Base-by-base conservation (phyloP, 2,329 filamentous ascomycete species). In the Aspergillus luchuensis region DNA sequence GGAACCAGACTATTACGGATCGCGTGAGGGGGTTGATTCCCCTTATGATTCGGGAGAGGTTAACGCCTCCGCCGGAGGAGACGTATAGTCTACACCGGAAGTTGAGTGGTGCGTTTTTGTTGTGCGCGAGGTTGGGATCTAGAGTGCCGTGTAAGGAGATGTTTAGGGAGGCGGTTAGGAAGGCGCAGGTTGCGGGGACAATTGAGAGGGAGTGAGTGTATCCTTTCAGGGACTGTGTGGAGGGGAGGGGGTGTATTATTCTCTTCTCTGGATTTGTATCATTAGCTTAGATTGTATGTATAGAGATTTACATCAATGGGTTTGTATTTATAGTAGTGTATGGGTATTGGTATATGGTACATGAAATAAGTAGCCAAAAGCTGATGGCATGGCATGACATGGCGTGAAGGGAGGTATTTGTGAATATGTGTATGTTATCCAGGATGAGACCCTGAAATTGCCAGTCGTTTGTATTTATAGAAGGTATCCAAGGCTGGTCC, bases 61-160 rank as follows among this genome's bases (percentile, higher is more conserved):
- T 99, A 19, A 87, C 91, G 15, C 94, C 95, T 23, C 95, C 96
- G 23, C 95, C 95, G 0, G 96, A 99, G 79, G 95, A 99, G 82
- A 99, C 95, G 56, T 99, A 99, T 73, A 94, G 90, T 74, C 78
- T 99, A 70, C 95, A 99, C 77, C 86, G 95, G 62, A 99, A 99
- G 80, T 80, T 99, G 57, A 97, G 92, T 74, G 95, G 95, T 0
- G 96, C 95, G 0, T 99, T 99, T 74, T 78, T 99, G 71, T 82
- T 99, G 17, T 99, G 95, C 76, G 93, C 95, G 0, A 85, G 88
- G 66, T 75, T 99, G 61, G 92, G 91, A 3, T 97, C 92, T 74
- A 84, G 87, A 65, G 93, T 99, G 2, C 82, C 82, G 59, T 97
- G 94, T 69, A 86, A 89, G 64, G 87, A 90, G 61, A 78, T 99